Evolutionary conservation across 176 grass and related monocot species (phyloP), one percentile per base, ranked within the genome.

Genomic region (Pontederia paniculata): DNA sequence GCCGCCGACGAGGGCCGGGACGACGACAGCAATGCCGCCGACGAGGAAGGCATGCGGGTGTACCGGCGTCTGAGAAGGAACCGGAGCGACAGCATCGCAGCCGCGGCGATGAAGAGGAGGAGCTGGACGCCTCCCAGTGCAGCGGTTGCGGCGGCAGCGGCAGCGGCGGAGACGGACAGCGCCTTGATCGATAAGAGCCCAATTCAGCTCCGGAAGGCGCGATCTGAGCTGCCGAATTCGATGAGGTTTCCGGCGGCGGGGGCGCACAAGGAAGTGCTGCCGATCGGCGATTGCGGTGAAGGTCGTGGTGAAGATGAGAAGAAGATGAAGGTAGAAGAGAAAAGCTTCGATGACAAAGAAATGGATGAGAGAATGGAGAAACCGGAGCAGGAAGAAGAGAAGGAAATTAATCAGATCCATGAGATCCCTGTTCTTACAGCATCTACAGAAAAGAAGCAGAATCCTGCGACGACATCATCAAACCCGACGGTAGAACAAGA

Each of bases 21-120:
- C 67, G 63, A 42, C 6, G 74, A 57, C 8, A 68, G 47, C 18
- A 76, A 72, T 50, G 63, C 72, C 9, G 83, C 84, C 15, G 87
- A 91, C 52, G 83, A 98, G 64, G 93, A 88, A 31, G 93, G 87
- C 8, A 20, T 77, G 52, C 73, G 78, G 50, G 80, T 88, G 3
- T 71, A 65, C 66, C 73, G 80, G 23, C 81, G 84, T 59, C 73
- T 88, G 62, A 76, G 80, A 44, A 74, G 80, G 55, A 88, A 91
- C 50, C 93, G 88, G 70, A 88, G 83, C 66, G 83, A 84, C 6
- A 60, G 57, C 16, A 47, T 51, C 10, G 31, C 70, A 0, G 66
- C 73, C 2, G 77, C 65, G 14, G 67, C 77, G 13, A 97, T 83
- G 72, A 97, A 87, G 77, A 54, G 86, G 28, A 66, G 75, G 28